Evolutionary conservation across 805 yeast genomes (phyloP).

Genomic region (Wickerhamiella allomyrinae): DNA sequence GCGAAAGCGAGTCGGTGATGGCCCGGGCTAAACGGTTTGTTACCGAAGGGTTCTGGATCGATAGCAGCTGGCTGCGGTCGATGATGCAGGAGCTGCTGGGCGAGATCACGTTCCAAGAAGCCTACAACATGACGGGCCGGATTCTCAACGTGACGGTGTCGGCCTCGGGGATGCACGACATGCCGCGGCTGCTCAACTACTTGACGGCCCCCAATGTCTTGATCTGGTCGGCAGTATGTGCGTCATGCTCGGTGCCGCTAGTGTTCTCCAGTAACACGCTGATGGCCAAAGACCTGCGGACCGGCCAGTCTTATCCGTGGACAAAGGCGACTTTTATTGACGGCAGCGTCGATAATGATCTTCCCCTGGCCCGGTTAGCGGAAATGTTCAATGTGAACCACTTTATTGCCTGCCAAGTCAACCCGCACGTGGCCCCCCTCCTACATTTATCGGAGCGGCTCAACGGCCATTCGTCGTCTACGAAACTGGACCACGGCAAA

Average conservation of each 20-base stretch:
- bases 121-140: conserved; percentile 84
- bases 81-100: conserved; percentile 75
- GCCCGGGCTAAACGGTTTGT: conserved; percentile 45
- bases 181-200: conserved; percentile 75
- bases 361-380: conserved; percentile 77
- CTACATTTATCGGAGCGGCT: conserved; percentile 29
- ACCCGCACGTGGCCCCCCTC: conserved; percentile 89
- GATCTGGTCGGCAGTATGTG: conserved; percentile 79
- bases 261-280: conserved; percentile 76
- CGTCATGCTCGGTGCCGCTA: conserved; percentile 90
- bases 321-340: conserved; percentile 72
- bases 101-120: conserved; percentile 84
- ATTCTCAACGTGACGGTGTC: conserved; percentile 91
- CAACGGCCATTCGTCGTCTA: not conserved
- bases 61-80: conserved; percentile 49
- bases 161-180: conserved; percentile 80
- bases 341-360: conserved; percentile 89
- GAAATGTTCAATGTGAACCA: conserved; percentile 98
- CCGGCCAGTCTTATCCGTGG: conserved; percentile 72
- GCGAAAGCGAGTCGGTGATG: conserved; percentile 38
- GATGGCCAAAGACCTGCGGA: conserved; percentile 64
- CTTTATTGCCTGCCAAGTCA: conserved; percentile 93
- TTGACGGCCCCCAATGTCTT: conserved; percentile 87
- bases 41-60: conserved; percentile 84
- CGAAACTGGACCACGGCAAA: conserved; percentile 17